These are phyloP conservation scores for Quercus mongolica DNA, from an alignment of 306 rosid genomes.

Conservation along the genomic window DNA sequence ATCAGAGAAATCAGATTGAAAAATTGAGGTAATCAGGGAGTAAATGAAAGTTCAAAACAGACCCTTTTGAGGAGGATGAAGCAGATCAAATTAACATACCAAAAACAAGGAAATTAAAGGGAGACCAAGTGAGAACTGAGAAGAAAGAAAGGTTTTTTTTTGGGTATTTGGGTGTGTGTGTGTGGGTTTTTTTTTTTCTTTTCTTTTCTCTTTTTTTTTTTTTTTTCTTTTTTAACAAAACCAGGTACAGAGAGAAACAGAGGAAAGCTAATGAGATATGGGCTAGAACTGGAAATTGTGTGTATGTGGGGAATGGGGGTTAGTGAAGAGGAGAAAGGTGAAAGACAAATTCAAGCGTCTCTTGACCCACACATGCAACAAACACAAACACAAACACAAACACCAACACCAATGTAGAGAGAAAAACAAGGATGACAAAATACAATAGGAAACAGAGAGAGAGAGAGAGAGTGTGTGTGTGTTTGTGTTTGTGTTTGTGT, in stretches of 20 bases:
- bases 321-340: background rate
- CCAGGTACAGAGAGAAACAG: background rate
- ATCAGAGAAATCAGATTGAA: background rate
- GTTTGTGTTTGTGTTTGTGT: background rate
- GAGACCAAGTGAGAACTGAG: too few relatives aligned
- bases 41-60: background rate
- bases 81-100: too few relatives aligned
- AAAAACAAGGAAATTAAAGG: too few relatives aligned
- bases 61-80: background rate
- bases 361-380: conserved; percentile 4
- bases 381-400: background rate
- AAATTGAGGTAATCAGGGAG: background rate
- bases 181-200: too few relatives aligned
- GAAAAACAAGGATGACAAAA: background rate
- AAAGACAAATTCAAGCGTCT: background rate
- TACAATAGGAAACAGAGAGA: background rate
- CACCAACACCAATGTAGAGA: background rate
- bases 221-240: background rate
- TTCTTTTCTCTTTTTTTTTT: too few relatives aligned
- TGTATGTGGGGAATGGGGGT: background rate
- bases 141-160: background rate
- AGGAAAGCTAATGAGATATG: too few relatives aligned
- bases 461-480: background rate
- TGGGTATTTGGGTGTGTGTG: background rate
- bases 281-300: too few relatives aligned